Evolutionary conservation across 495 filamentous ascomycete species (phyloP).

Genomic region (Staphylotrichum longicolle): DNA sequence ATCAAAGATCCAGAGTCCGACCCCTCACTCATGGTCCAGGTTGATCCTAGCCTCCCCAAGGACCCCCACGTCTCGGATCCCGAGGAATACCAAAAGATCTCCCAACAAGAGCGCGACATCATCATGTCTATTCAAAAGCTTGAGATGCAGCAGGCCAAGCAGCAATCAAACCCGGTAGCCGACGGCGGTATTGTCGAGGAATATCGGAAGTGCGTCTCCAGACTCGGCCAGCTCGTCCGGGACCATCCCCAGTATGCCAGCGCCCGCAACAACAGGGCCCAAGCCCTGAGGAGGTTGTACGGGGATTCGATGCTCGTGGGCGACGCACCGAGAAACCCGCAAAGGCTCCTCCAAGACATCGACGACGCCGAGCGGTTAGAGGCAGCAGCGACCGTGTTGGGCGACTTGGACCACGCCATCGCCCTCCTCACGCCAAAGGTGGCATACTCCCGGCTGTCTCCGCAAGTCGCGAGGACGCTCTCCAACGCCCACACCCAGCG

Average conservation of each 20-base stretch:
- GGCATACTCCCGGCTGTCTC: constrained; percentile 53
- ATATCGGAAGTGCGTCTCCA: constrained; percentile 43
- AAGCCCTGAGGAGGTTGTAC: constrained; percentile 59
- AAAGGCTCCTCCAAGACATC: constrained; percentile 34
- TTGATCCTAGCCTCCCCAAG: constrained; percentile 58
- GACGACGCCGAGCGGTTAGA: constrained; percentile 32
- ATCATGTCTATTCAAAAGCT: constrained; percentile 49
- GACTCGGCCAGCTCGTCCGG: constrained; percentile 54
- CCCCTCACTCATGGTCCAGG: constrained; percentile 49
- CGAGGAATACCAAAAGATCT: constrained; percentile 38
- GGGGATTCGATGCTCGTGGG: constrained; percentile 50
- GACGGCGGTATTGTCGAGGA: constrained; percentile 30
- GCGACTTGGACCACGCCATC: constrained; percentile 68
- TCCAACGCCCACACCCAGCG: constrained; percentile 73
- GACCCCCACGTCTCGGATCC: constrained; percentile 55
- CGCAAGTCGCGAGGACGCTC: constrained; percentile 60
- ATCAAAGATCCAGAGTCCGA: constrained; percentile 78
- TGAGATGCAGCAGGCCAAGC: constrained; percentile 48
- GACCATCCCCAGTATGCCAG: constrained; percentile 67
- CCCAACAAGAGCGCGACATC: constrained; percentile 46
- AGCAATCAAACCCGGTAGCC: constrained; percentile 27
- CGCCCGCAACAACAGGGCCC: constrained; percentile 74
- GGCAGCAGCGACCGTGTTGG: constrained; percentile 47
- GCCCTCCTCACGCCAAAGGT: constrained; percentile 56
- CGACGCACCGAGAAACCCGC: constrained; percentile 19